Evolutionary conservation across 305 asterid genomes (phyloP).

Genomic region (Striga hermonthica): DNA sequence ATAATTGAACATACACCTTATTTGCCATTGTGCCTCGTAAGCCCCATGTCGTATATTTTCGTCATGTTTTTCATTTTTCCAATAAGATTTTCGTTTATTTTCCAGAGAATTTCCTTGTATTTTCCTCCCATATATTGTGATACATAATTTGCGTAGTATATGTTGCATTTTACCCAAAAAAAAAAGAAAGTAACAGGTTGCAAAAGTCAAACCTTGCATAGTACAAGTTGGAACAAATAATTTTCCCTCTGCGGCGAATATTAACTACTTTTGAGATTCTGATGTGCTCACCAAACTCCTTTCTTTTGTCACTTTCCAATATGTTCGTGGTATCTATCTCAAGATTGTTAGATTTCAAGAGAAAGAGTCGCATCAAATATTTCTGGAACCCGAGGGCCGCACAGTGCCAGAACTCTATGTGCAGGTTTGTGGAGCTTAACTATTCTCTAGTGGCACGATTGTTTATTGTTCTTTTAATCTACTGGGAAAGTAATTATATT

Average conservation of each 20-base stretch:
- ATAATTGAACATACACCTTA: no score
- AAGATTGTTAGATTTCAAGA: conserved; percentile 95
- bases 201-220: no score
- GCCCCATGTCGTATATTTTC: no score
- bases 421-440: conserved; percentile 57
- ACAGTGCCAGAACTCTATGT: conserved; percentile 95
- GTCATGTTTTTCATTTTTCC: no score
- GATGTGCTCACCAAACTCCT: conserved; percentile 19
- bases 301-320: conserved; percentile 14
- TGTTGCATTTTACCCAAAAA: no score
- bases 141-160: no score
- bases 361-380: conserved; percentile 97
- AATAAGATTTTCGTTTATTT: no score
- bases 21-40: no score
- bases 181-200: no score
- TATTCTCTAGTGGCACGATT: conserved; percentile 23
- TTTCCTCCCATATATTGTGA: no score
- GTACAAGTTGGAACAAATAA: no score
- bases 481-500: conserved; percentile 2
- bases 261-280: neutral
- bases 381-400: conserved; percentile 99
- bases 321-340: conserved; percentile 27
- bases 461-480: conserved; percentile 6
- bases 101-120: no score
- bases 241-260: neutral